Conservation (phyloP, 768 basidiomycete genomes). For the Boletellus emodensis region DNA sequence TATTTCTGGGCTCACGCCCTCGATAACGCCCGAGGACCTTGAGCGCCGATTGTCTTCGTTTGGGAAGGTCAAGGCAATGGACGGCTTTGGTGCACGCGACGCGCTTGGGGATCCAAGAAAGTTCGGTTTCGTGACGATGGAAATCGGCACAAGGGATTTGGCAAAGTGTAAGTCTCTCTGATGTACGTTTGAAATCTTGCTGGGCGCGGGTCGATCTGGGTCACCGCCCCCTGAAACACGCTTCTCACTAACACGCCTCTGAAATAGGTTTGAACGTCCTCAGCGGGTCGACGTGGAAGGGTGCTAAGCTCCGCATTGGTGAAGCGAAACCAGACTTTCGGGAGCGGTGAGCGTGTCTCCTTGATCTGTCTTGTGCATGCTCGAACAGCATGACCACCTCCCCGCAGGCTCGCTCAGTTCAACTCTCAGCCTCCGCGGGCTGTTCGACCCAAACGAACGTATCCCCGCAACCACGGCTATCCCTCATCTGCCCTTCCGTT, state of each 20-base stretch:
- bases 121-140: constrained; percentile 72
- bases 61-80: constrained; percentile 62
- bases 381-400: background rate
- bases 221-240: background rate
- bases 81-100: constrained; percentile 65
- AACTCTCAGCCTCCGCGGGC: constrained; percentile 24
- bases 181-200: background rate
- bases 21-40: constrained; percentile 57
- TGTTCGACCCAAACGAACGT: constrained; percentile 41
- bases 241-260: background rate
- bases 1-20: constrained; percentile 70
- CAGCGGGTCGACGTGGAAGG: constrained; percentile 84
- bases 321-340: constrained; percentile 76
- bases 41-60: constrained; percentile 56
- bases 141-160: constrained; percentile 55
- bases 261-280: constrained; percentile 66
- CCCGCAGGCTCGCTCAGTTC: constrained; percentile 10
- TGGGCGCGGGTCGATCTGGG: background rate
- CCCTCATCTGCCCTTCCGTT: constrained; percentile 63
- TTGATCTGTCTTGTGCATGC: background rate
- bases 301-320: constrained; percentile 76
- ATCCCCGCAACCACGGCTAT: constrained; percentile 33
- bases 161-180: constrained; percentile 54
- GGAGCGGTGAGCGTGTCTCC: constrained; percentile 44
- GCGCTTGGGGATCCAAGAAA: constrained; percentile 63